Evolutionary conservation across 2,329 filamentous ascomycete species (phyloP), one percentile per base, ranked within the genome.

Genomic region (Stachybotrys chartarum): DNA sequence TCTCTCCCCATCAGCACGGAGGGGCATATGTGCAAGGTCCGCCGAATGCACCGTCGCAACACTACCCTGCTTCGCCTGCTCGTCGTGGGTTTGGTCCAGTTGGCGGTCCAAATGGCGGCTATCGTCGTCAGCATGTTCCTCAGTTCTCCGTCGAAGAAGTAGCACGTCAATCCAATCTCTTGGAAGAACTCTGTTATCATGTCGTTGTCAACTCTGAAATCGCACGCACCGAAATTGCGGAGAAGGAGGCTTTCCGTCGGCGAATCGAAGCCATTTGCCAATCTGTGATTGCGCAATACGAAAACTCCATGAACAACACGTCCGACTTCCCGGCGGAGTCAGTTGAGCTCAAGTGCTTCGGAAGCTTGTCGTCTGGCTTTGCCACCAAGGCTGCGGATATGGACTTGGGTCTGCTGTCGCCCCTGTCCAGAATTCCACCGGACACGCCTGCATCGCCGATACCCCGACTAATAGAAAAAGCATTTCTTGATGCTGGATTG

Each of bases 361-460:
- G 91, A 6, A 95, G 91, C 67, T 77, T 95, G 50, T 82, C 83
- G 18, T 92, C 91, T 12, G 91, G 91, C 0, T 96, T 96, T 71
- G 92, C 90, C 4, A 91, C 89, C 11, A 88, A 88, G 63, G 84
- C 85, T n/a, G 93, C 91, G 1, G 91, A 96, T 64, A 91, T 96
- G 87, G 92, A 97, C 69, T 80, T 96, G 32, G 88, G 87, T 8
- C 80, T 96, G 39, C 75, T 94, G 6, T 87, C 88, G 1, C 82
- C 82, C 4, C 71, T 78, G 51, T 86, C 87, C 1, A 66, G 70
- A 18, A 72, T 79, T 49, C 75, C 80, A 53, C 77, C 79, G 3
- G 78, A 83, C 58, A 75, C 75, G 14, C 67, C 78, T 16, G 78
- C 79, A 35, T 86, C 83, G 6, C 76, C 80, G 1, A 85, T 94